Evolutionary conservation across 140 eudicot species (phyloP), one percentile per base, ranked within the genome.

Genomic region (Senecio squalidus): DNA sequence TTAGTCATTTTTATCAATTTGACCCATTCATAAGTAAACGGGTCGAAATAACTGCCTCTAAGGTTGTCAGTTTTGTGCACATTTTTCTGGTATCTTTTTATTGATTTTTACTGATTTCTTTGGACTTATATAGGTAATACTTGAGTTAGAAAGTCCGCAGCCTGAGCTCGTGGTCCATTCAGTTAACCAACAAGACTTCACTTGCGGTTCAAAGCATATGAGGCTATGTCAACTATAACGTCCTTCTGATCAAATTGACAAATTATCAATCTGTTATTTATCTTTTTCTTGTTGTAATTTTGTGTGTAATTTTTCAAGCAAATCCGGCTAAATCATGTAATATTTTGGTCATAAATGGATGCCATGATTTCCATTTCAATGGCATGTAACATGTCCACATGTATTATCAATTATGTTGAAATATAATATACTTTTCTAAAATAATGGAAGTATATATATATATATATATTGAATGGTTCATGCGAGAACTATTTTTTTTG

Each of bases 131-230:
- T 28, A 88, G 96, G 83, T 84, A 34, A 52, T 91, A 26, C 78
- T 86, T 5, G 98, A 86, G 79, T 58, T 91, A 29, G 96, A 91
- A 29, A 71, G 82, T 22, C 91, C 94, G 11, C 74, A 73, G 18
- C 64, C 73, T 29, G 79, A 91, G 60, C 88, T 81, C 28, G 68
- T 36, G 67, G 78, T 91, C 64, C 79, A 55, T 47, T 91, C 83
- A 29, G 88, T 86, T 20, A 78, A 81, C 44, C 75, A 76, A 13
- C 76, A 85, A 16, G 82, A 91, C 75, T 91, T 78, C 85, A 73
- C 88, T 22, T 91, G 98, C 40, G 81, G 88, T 47, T 63, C 76
- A 3, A 67, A 62, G 29, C 63, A 59, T 57, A 71, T 69, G 30
- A 76, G 48, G 34, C 74, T 60, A 36, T 71, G 6, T 63, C 64